Conservation (phyloP, 495 filamentous ascomycete genomes). For the Neurospora pannonica region DNA sequence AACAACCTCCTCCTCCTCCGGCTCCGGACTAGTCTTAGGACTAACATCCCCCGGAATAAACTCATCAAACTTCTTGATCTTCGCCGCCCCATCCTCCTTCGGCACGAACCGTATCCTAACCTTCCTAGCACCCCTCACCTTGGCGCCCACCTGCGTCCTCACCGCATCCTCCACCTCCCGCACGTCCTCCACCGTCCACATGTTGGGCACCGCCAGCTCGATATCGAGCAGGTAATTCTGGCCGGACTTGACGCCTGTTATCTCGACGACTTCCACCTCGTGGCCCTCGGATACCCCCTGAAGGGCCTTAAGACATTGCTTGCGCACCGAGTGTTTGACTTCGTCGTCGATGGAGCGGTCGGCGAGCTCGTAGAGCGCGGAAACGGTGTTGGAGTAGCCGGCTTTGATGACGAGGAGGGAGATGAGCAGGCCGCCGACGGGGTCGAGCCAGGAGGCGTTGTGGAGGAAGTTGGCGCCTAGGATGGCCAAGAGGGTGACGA, state of each 20-base stretch:
- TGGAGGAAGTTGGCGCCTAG: constrained; percentile 77
- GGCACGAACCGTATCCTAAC: constrained; percentile 77
- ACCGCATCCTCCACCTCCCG: constrained; percentile 61
- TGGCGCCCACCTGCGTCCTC: constrained; percentile 56
- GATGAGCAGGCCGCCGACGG: constrained; percentile 86
- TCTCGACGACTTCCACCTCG: constrained; percentile 52
- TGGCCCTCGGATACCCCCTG: constrained; percentile 33
- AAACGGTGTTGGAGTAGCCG: constrained; percentile 74
- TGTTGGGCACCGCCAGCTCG: constrained; percentile 65
- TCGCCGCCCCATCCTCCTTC: constrained; percentile 36
- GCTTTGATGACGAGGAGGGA: constrained; percentile 88
- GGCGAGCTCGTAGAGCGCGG: constrained; percentile 75
- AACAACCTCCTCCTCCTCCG: constrained; percentile 39
- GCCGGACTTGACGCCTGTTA: constrained; percentile 84
- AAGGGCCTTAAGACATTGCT: constrained; percentile 52
- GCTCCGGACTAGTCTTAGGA: constrained; percentile 55
- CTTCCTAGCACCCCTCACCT: constrained; percentile 70
- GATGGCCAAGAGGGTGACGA: constrained; percentile 83
- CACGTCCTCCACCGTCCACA: constrained; percentile 61
- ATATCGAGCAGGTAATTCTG: constrained; percentile 91
- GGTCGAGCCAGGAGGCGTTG: constrained; percentile 84
- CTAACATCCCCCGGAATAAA: constrained; percentile 64
- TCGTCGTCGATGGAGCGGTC: constrained; percentile 84
- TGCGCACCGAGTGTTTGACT: constrained; percentile 57
- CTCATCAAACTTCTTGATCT: constrained; percentile 62